Conservation (phyloP, 768 basidiomycete species). For the Porphyrellus cyaneotinctus region DNA sequence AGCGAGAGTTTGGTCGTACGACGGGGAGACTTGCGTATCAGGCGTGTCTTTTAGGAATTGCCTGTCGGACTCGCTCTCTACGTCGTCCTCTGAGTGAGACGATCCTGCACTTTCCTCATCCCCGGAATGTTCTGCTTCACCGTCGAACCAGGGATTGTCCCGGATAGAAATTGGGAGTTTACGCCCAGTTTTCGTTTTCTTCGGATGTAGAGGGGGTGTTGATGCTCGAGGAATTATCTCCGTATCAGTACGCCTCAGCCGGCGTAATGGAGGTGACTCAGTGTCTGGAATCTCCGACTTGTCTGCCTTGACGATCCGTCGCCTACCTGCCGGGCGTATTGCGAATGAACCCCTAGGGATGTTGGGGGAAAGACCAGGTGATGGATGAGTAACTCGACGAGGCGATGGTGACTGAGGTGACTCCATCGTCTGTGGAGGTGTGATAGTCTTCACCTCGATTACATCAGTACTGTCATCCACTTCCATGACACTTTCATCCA, state of each 20-base stretch:
- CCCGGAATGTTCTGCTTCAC: constrained; percentile 75
- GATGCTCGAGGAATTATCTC: constrained; percentile 18
- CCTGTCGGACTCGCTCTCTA: constrained; percentile 63
- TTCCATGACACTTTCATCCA: constrained; percentile 22
- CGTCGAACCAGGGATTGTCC: constrained; percentile 52
- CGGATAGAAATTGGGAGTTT: constrained; percentile 34
- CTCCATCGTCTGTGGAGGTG: constrained; percentile 6
- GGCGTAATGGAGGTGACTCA: constrained; percentile 31
- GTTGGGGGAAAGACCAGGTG: constrained; percentile 18
- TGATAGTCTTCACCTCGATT: constrained; percentile 18
- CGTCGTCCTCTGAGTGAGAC: constrained; percentile 48
- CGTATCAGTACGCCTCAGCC: constrained; percentile 27
- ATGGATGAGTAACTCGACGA: constrained; percentile 20
- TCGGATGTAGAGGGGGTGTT: constrained; percentile 22
- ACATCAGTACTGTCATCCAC: constrained; percentile 14
- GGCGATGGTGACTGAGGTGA: constrained; percentile 36
- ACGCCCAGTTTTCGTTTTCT: constrained; percentile 18
- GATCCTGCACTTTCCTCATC: constrained; percentile 68
- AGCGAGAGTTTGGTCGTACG: constrained; percentile 67
- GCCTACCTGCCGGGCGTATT: constrained; percentile 38
- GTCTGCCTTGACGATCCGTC: constrained; percentile 13
- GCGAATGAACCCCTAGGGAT: constrained; percentile 43
- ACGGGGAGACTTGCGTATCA: constrained; percentile 63
- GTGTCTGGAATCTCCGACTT: constrained; percentile 23
- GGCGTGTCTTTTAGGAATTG: constrained; percentile 61